These are phyloP conservation scores for Hypoxylon rickii DNA, from an alignment of 495 filamentous ascomycete species.

Conservation along the genomic window DNA sequence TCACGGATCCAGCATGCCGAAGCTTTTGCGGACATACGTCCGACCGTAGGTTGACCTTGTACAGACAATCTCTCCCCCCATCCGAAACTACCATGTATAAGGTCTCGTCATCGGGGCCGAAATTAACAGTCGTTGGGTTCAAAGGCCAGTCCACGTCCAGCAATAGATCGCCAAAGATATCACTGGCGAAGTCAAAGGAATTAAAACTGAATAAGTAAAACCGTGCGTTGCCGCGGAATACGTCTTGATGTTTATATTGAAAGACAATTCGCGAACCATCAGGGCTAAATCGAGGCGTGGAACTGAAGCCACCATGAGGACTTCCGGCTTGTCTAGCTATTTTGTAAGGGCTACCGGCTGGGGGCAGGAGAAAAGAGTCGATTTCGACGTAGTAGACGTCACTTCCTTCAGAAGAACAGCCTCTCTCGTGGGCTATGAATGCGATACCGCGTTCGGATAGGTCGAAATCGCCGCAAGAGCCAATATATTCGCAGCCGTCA, in stretches of 20 bases:
- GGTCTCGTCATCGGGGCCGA: conserved; percentile 22
- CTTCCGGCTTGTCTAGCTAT: conserved; percentile 12
- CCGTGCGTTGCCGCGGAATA: no score
- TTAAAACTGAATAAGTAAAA: no score
- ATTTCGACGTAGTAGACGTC: conserved; percentile 34
- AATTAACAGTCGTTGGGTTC: conserved; percentile 22
- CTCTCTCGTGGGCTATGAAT: conserved; percentile 13
- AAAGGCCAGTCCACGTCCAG: no score
- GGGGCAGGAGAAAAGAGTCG: conserved; percentile 23
- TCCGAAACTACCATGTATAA: conserved; percentile 34
- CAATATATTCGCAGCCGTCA: not conserved
- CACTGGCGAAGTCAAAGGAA: no score
- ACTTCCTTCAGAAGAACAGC: not conserved
- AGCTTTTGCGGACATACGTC: conserved; percentile 19
- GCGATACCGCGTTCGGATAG: conserved; percentile 31
- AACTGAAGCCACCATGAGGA: conserved; percentile 1
- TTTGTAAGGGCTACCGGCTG: conserved; percentile 8
- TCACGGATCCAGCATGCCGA: conserved; percentile 7
- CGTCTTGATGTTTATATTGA: no score
- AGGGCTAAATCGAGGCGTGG: conserved; percentile 32
- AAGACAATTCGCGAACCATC: conserved; percentile 35
- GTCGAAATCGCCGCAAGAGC: conserved; percentile 21
- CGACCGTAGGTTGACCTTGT: conserved; percentile 29
- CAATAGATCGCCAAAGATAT: no score
- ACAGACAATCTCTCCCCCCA: conserved; percentile 28